Conservation (phyloP, 2,329 filamentous ascomycete species). For the Onygenales sp. region DNA sequence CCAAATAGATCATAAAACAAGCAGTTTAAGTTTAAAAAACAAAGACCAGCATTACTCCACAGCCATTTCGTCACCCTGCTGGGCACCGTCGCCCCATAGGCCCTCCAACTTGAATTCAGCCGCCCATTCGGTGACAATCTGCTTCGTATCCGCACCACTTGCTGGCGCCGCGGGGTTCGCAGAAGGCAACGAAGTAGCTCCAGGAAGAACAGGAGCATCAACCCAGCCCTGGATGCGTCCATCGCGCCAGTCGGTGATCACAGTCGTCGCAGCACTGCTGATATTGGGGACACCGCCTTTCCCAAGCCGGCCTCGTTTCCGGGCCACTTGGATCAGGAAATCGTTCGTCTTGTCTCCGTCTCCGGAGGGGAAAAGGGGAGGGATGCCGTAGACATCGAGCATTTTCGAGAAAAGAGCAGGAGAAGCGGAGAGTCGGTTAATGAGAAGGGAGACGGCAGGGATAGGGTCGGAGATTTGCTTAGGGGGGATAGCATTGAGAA, state of each 20-base stretch:
- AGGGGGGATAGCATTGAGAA: conserved; percentile 84
- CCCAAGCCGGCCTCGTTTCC: conserved; percentile 81
- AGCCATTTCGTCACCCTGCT: conserved; percentile 29
- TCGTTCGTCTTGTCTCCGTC: conserved; percentile 74
- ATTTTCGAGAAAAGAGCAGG: conserved; percentile 69
- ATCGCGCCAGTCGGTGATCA: conserved; percentile 94
- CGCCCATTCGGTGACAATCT: conserved; percentile 87
- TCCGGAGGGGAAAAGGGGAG: conserved; percentile 57
- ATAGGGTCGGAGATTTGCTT: conserved; percentile 91
- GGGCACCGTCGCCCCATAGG: conserved; percentile 64
- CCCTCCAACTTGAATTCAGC: conserved; percentile 93
- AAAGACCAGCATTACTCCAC: conserved; percentile 21
- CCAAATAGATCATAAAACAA: neutral
- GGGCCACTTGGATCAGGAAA: conserved; percentile 88
- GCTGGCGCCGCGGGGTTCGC: conserved; percentile 23
- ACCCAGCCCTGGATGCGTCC: conserved; percentile 90
- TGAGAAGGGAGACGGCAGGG: conserved; percentile 74
- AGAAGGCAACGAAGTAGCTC: conserved; percentile 34
- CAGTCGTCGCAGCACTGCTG: conserved; percentile 76
- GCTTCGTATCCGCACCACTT: conserved; percentile 57
- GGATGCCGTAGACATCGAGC: conserved; percentile 73
- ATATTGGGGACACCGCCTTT: conserved; percentile 87
- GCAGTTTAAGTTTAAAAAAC: neutral
- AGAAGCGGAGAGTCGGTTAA: conserved; percentile 66
- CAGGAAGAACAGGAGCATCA: conserved; percentile 60